A percentile compares a stretch with the other conserved stretches of the same genome.
Evolutionary conservation across 2,329 filamentous ascomycete species (phyloP).

Genomic region (Myrmaecium sp.): DNA sequence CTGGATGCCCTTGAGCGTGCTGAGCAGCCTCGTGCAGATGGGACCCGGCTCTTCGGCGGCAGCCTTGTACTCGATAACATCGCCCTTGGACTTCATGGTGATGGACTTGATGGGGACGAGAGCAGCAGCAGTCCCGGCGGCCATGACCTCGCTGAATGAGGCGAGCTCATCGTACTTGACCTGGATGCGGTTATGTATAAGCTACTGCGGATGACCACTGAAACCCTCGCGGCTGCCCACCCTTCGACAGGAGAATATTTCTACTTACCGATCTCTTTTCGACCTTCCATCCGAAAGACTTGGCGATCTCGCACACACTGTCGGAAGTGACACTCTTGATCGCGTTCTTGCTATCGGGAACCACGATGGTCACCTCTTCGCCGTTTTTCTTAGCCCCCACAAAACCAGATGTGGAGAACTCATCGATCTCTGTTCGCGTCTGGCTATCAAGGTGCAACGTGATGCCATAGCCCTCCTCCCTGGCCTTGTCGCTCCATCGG

Average conservation of each 20-base stretch:
- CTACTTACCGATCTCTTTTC: conserved; percentile 51
- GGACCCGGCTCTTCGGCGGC: conserved; percentile 55
- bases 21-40: conserved; percentile 53
- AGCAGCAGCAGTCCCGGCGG: conserved; percentile 79
- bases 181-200: conserved; percentile 22
- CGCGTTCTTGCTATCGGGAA: conserved; percentile 75
- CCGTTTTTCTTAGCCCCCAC: conserved; percentile 55
- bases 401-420: conserved; percentile 91
- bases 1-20: conserved; percentile 72
- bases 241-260: background rate
- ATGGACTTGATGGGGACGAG: conserved; percentile 87
- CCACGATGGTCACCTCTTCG: conserved; percentile 52
- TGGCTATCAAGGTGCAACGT: conserved; percentile 84
- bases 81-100: conserved; percentile 45
- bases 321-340: conserved; percentile 78
- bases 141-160: conserved; percentile 64
- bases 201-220: conserved; percentile 1
- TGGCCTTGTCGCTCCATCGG: conserved; percentile 68
- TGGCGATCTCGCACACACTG: conserved; percentile 58
- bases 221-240: background rate
- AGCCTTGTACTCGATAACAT: conserved; percentile 38
- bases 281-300: conserved; percentile 66
- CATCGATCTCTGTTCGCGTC: conserved; percentile 71
- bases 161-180: conserved; percentile 49
- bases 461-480: conserved; percentile 71